Base-by-base conservation (phyloP, 345 rosid genomes). In the Syzygium grande region DNA sequence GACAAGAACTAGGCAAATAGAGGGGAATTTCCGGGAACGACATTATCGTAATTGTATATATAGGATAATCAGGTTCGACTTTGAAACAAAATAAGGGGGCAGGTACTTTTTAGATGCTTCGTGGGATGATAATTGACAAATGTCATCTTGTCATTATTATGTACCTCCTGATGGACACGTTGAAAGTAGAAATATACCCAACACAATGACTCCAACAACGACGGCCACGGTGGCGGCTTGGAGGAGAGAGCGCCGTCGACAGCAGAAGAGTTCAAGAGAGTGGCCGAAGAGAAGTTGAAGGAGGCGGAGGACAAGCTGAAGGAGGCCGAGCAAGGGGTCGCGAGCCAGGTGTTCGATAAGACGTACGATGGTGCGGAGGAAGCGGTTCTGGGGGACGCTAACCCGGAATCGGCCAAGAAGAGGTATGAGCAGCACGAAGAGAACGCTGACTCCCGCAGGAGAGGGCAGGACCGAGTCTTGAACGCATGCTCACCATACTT, bases 181-280 rank as follows among this genome's bases (percentile, higher is more conserved):
- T 34, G 19, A 15, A 19, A 73, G 49, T 34, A 73, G 80, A 38
- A 22, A 73, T 73, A 73, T 1, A 73, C 80, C 49, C 49, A 34
- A 73, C 49, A 11, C 23, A 5, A 21, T 9, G 80, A 73, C 49
- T 38, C 80, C 73, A 15, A 61, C 73, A 15, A n/a, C 38, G 38
- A 52, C 88, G 38, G 88, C 85, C 15, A 65, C 65, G 19, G 90
- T 59, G 19, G 90, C 87, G 49, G 90, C 84, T 79, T 84, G 34
- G 90, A 89, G 30, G 92, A 89, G 88, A 92, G 95, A 89, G 95
- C 95, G 56, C 87, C 94, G 8, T 94, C 93, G 2, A 88, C 89
- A 21, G 94, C 94, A 7, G 90, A 92, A 49, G 94, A 93, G 90
- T 94, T 94, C 90, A 88, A 59, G 84, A 90, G 92, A 53, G 87